Conservation (phyloP, 371 early-diverging fungal genomes). For the Mucor velutinosus region DNA sequence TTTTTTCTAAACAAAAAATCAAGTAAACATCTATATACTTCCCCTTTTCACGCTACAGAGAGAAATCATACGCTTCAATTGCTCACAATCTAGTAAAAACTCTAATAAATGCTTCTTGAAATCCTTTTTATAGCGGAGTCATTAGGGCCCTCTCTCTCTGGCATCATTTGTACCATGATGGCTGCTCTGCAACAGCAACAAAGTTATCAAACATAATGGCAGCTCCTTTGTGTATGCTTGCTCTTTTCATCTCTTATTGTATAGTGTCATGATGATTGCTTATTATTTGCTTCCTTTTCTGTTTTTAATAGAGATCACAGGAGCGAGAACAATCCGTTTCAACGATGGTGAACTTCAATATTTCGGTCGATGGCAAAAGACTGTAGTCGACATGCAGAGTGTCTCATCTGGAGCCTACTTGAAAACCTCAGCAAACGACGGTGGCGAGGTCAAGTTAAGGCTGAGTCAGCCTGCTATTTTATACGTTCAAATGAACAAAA, state of each 20-base stretch:
- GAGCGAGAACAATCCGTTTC: neutral
- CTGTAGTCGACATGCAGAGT: conserved; percentile 24
- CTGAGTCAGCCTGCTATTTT: conserved; percentile 26
- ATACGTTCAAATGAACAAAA: conserved; percentile 28
- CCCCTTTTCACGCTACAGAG: neutral
- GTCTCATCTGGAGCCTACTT: conserved; percentile 41
- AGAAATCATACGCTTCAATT: neutral
- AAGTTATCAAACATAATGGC: neutral
- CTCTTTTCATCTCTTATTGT: neutral
- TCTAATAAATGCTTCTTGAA: neutral
- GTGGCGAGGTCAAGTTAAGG: conserved; percentile 15
- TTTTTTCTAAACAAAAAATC: neutral
- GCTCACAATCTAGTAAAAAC: neutral
- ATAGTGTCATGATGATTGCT: neutral
- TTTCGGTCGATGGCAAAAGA: conserved; percentile 38
- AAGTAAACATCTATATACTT: neutral
- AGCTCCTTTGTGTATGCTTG: neutral
- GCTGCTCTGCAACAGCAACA: neutral
- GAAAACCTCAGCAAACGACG: conserved; percentile 18
- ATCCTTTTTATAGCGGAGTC: too few relatives aligned
- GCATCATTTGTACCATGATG: neutral
- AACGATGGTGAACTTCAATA: conserved; percentile 31
- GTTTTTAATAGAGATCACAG: neutral
- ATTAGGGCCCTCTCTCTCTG: neutral
- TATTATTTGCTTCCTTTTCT: neutral